Evolutionary conservation across 179 eudicot genomes (phyloP).

Genomic region (Camellia oleifera): DNA sequence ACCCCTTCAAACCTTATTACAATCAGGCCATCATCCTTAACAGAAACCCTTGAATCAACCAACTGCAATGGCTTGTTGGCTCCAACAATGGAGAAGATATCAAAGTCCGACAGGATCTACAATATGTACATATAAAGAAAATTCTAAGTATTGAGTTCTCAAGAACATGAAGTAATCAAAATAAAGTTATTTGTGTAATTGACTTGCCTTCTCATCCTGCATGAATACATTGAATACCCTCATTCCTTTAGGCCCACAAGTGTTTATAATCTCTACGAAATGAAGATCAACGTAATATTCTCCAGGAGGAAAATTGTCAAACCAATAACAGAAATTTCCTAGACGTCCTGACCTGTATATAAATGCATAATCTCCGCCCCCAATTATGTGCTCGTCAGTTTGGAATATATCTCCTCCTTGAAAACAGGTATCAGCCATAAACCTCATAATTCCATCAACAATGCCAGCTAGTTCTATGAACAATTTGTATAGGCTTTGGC

Average conservation of each 20-base stretch:
- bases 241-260: conserved; percentile 85
- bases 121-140: conserved; percentile 9
- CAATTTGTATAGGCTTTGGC: neutral
- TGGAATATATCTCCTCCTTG: conserved; percentile 70
- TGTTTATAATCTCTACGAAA: conserved; percentile 79
- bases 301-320: conserved; percentile 60
- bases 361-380: conserved; percentile 68
- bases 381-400: conserved; percentile 62
- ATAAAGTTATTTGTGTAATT: neutral
- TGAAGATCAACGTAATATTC: conserved; percentile 83
- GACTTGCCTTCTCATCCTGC: conserved; percentile 88
- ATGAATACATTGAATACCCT: conserved; percentile 76
- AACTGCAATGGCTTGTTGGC: conserved; percentile 84
- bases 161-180: neutral
- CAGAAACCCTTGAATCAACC: conserved; percentile 58
- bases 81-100: conserved; percentile 84
- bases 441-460: conserved; percentile 8
- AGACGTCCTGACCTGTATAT: conserved; percentile 76
- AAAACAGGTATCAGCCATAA: conserved; percentile 59
- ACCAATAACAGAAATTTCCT: conserved; percentile 68
- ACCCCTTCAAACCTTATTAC: conserved; percentile 75
- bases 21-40: conserved; percentile 58
- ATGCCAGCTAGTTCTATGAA: neutral
- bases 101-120: conserved; percentile 85
- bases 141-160: neutral